These are phyloP conservation scores for Claviceps sorghi DNA, from an alignment of 2,329 filamentous ascomycete species.

Conservation along the genomic window DNA sequence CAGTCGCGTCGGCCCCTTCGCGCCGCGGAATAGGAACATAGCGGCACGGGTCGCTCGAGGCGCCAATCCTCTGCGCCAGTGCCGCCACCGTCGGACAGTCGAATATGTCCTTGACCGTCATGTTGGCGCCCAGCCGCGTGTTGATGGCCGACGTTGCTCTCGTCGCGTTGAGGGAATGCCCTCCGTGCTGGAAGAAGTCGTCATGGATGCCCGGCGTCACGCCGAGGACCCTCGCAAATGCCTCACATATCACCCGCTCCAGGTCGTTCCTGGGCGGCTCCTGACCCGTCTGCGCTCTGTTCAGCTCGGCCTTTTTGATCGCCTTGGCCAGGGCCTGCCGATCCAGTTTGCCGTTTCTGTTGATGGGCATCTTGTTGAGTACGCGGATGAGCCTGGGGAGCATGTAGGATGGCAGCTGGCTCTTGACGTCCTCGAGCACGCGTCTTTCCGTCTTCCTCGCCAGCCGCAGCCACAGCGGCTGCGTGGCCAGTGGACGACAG, in stretches of 20 bases:
- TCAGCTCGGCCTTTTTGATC: not conserved
- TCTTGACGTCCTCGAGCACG: not conserved
- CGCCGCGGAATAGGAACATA: not conserved
- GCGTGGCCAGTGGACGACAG: conserved; percentile 1
- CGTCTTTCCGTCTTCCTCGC: not conserved
- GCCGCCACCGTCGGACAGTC: not conserved
- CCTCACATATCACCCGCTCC: not conserved
- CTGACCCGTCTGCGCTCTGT: not conserved
- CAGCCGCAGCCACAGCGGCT: conserved; percentile 1
- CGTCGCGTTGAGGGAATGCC: not conserved
- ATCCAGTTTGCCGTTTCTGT: not conserved
- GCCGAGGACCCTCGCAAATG: not conserved
- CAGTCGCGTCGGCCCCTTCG: too few relatives aligned
- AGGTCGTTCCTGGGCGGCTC: not conserved
- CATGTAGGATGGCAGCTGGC: not conserved
- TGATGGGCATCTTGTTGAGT: not conserved
- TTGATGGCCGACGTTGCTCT: not conserved
- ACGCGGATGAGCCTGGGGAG: not conserved
- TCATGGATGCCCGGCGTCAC: not conserved
- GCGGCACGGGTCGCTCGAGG: not conserved
- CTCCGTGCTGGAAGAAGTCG: not conserved
- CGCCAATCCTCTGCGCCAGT: not conserved
- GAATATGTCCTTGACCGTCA: not conserved
- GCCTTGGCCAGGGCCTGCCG: not conserved
- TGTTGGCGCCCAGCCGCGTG: not conserved